Evolutionary conservation across 2,329 filamentous ascomycete species (phyloP), one percentile per base, ranked within the genome.

Genomic region (Aspergillus transmontanensis): DNA sequence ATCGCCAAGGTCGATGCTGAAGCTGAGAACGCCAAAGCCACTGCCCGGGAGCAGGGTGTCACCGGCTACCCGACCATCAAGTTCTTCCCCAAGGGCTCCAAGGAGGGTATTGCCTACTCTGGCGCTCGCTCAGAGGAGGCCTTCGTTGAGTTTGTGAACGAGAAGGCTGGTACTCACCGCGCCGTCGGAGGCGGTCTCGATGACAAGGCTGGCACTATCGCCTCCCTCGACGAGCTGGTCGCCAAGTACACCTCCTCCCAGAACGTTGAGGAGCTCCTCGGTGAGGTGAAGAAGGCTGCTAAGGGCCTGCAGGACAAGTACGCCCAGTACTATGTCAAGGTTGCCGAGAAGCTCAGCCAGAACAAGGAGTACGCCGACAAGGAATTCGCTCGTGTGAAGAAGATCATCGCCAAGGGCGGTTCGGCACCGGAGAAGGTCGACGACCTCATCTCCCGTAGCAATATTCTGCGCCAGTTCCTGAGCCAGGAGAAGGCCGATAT

Each of bases 1-100:
- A 89, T 99, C 74, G 95, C 93, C 79, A 98, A 99, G 84, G 90
- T 99, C 66, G 94, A 99, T 76, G 94, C 93, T 75, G 94, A 99
- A 81, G 88, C 90, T 34, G 89, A 92, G 72, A 92, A 92, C 79
- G 88, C 90, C 79, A 97, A 97, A 82, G 86, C 86, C 51, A 88
- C 89, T 57, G 90, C 93, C 58, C 80, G 87, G 75, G 88, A 89
- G 58, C 89, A 95, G 76, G 92, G 89, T 65, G 87, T 99, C 70
- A 86, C 86, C 60, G 92, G 90, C 41, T 99, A 96, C 85, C 95
- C 95, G 57, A 99, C 95, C 66, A 97, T 99, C 84, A 97, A 97
- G 84, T 99, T 90, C 87, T 99, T 97, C 87, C 87, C 93, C 70
- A 91, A 90, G 78, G 94, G 93, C 71, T 91, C 89, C 75, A 91